Evolutionary conservation across 495 filamentous ascomycete genomes (phyloP), one percentile per base, ranked within the genome.

Genomic region (Lepidopterella palustris): DNA sequence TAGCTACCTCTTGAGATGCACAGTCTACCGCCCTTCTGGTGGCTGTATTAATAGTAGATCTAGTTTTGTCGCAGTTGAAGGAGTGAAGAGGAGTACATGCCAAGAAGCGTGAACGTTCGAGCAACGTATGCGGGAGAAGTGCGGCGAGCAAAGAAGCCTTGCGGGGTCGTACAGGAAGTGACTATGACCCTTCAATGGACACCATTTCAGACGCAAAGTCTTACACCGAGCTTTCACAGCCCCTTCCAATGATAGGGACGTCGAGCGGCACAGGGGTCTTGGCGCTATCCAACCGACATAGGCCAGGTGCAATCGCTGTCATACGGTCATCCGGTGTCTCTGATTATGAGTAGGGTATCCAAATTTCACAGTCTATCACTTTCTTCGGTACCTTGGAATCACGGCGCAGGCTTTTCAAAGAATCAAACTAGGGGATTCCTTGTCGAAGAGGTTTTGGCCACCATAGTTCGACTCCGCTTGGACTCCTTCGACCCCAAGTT

Each of bases 321-420:
- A 42, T 49, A 49, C 21, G 15, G 21, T 10, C 4, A 23, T 24
- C 45, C 45, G n/a, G 4, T 49, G n/a, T 49, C 21, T 49, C 45
- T 49, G 45, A 49, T 49, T 21, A 24, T 49, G n/a, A 49, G 45
- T 49, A 24, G n/a, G 45, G 45, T 49, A 49, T 49, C 13, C 45
- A 49, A 24, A 49, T 49, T 10, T 35, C 8, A 49, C 45, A 49
- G 1, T 5, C 45, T 49, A 23, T 23, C 45, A 24, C 45, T 49
- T 24, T 49, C 45, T 3, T 49, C 23, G 23, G 45, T 3, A 20
- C 21, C 3, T 24, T 49, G 1, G 13, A 13, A 2, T 49, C 45
- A 49, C 21, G 45, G 13, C 45, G 21, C 21, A 49, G 45, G 11
- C 45, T 20, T 49, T 49, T 49, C 39, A 49, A 20, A 24, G 21